Evolutionary conservation across 2,329 filamentous ascomycete genomes (phyloP).

Genomic region (Trichoderma hamatum): DNA sequence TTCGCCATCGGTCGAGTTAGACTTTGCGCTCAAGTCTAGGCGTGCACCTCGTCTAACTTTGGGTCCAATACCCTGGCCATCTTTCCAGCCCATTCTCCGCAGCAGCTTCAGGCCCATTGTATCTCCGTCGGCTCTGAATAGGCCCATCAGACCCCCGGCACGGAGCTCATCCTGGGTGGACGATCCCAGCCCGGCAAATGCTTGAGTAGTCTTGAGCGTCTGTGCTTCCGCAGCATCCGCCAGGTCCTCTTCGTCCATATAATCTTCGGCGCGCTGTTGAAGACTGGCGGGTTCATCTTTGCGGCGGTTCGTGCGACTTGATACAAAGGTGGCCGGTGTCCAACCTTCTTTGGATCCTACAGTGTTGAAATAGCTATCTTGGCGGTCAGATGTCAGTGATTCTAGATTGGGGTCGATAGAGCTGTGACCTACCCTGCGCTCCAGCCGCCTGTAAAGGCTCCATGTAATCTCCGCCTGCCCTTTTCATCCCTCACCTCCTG

Average conservation of each 20-base stretch:
- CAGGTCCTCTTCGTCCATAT: constrained; percentile 97
- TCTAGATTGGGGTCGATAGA: background rate
- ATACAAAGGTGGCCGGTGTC: constrained; percentile 89
- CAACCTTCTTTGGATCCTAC: constrained; percentile 98
- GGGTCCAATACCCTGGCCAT: constrained; percentile 89
- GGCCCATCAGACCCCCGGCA: constrained; percentile 63
- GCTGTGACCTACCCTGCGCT: constrained; percentile 77
- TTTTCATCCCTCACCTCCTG: constrained; percentile 94
- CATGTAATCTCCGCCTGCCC: constrained; percentile 87
- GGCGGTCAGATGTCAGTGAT: constrained; percentile 16
- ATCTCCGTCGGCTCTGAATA: constrained; percentile 74
- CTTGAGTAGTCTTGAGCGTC: constrained; percentile 70
- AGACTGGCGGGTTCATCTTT: constrained; percentile 61
- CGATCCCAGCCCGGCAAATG: constrained; percentile 76
- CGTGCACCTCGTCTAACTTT: constrained; percentile 77
- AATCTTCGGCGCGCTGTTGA: constrained; percentile 78
- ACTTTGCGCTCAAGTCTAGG: constrained; percentile 53
- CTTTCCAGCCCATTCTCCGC: constrained; percentile 93
- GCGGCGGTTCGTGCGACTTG: constrained; percentile 77
- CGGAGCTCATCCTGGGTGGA: constrained; percentile 58
- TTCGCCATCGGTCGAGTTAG: constrained; percentile 45
- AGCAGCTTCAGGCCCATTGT: constrained; percentile 86
- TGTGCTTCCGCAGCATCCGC: constrained; percentile 81
- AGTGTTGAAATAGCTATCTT: constrained; percentile 85
- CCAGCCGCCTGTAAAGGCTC: constrained; percentile 94